Evolutionary conservation across 148 eudicot species (phyloP).

Genomic region (Polygonum maritimum): DNA sequence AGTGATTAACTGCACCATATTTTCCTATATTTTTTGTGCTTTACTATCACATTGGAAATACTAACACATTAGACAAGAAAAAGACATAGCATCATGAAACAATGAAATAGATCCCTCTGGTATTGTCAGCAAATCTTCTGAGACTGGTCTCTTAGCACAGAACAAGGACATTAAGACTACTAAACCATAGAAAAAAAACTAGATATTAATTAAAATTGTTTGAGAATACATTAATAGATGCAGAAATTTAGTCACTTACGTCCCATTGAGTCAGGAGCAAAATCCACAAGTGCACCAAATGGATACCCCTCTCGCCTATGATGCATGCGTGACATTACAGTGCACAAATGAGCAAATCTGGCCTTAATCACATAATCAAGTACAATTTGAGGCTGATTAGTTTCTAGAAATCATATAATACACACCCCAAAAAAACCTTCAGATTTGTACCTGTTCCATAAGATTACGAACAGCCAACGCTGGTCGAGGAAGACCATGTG

Average conservation of each 20-base stretch:
- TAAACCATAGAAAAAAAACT: not conserved
- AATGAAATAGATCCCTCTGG: too few relatives aligned
- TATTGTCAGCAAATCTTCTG: not conserved
- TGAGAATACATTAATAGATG: not conserved
- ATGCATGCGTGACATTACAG: constrained; percentile 97
- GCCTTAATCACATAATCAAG: constrained; percentile 37
- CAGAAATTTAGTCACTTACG: constrained; percentile 49
- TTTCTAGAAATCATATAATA: not conserved
- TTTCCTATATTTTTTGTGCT: not conserved
- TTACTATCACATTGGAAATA: too few relatives aligned
- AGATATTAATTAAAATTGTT: not conserved
- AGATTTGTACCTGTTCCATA: constrained; percentile 75
- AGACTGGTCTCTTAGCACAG: not conserved
- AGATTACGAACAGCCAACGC: constrained; percentile 96
- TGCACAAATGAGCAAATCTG: constrained; percentile 93
- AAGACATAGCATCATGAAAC: too few relatives aligned
- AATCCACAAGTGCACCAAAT: constrained; percentile 94
- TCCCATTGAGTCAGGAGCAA: constrained; percentile 93
- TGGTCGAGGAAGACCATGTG: constrained; percentile 90
- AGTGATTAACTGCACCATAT: not conserved
- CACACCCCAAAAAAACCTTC: not conserved
- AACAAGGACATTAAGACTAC: not conserved
- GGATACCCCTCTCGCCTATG: constrained; percentile 97
- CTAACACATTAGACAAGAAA: too few relatives aligned
- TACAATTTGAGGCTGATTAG: not conserved